Base-by-base conservation (phyloP, 2,329 filamentous ascomycete genomes). In the Stemphylium beticola region DNA sequence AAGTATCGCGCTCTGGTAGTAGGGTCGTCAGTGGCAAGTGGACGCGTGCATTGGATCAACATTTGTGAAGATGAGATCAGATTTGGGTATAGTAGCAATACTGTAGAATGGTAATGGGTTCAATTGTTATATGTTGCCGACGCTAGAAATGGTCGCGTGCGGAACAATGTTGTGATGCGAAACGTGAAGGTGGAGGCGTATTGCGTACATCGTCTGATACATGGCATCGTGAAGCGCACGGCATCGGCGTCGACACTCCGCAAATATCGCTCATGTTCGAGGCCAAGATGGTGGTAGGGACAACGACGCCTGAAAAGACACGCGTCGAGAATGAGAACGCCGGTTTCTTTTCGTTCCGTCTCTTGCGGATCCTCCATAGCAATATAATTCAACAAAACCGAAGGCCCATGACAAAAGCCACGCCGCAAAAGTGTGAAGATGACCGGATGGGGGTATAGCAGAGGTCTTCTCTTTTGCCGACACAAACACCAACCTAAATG, bases 401-500 rank as follows among this genome's bases (percentile, higher is more conserved):
- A 41, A 41, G 40, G 18, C 40, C 33, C 22, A n/a, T 39, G 42
- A 32, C 17, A 39, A 45, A 49, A 20, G 36, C 33, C 26, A 11
- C 33, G 17, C 37, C 24, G 34, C 49, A 53, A 45, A 42, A 58
- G 18, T 48, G 24, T 29, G 26, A 52, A 36, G 41, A 55, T 42
- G 26, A 44, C 55, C 55, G 41, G 45, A 49, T 56, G 40, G 54
- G 62, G 63, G 63, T 66, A 66, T 66, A 62, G 55, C 50, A 43
- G 54, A 61, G 55, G 54, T 55, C 52, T 42, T 42, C 32, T 48
- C 39, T 60, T 60, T 57, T 56, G 49, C 58, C 49, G 55, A 53
- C 39, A 59, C 54, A 29, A 64, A 61, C 57, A 60, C 55, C 60
- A 54, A 53, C 43, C 54, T 51, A 58, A 57, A 61, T 64, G 55